Conservation (phyloP, 2,329 filamentous ascomycete species). For the Aspergillus ibericus region DNA sequence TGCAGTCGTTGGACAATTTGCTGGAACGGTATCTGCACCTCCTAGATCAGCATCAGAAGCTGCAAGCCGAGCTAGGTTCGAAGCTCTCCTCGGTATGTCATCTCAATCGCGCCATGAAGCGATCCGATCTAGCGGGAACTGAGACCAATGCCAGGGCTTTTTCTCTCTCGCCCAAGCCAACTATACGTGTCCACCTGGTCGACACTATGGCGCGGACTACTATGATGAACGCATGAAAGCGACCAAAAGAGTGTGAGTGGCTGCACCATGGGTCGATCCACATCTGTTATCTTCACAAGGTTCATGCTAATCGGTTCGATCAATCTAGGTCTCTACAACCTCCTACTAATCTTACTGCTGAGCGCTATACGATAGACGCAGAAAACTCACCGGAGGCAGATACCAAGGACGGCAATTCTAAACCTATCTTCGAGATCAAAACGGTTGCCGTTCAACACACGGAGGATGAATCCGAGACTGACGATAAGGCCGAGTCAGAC, state of each 20-base stretch:
- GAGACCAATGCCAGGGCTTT: constrained; percentile 41
- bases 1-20: constrained; percentile 40
- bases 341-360: neutral
- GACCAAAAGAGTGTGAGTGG: constrained; percentile 39
- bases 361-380: neutral
- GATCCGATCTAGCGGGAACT: neutral
- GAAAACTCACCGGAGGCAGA: neutral
- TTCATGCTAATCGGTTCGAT: constrained; percentile 1
- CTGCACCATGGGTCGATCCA: neutral
- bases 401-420: constrained; percentile 3
- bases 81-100: constrained; percentile 41
- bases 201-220: constrained; percentile 50
- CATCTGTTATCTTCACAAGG: neutral
- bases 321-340: constrained; percentile 15
- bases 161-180: constrained; percentile 52
- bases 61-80: constrained; percentile 40
- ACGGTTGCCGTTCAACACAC: neutral
- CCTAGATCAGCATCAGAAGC: constrained; percentile 44
- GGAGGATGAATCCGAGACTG: constrained; percentile 10
- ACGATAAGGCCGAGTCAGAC: neutral
- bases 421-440: constrained; percentile 16
- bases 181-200: constrained; percentile 46
- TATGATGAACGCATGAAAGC: constrained; percentile 55
- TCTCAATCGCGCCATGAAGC: neutral
- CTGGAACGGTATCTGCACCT: constrained; percentile 46